Percentiles rank a stretch among this genome's conserved stretches.
Conservation (phyloP, 257 asterid species). For the Linaria vulgaris region DNA sequence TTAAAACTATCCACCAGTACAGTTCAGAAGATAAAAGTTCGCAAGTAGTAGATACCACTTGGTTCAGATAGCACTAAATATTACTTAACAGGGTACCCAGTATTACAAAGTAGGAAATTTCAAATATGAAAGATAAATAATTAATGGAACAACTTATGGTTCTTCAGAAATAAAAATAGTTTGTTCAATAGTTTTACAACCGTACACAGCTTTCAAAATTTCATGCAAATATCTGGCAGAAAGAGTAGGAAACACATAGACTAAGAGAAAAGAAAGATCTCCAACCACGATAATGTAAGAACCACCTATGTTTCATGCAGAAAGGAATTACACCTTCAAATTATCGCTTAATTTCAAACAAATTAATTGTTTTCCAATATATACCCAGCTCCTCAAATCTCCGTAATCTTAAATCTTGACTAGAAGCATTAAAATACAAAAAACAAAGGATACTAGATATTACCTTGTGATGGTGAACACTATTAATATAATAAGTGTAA, state of each 20-base stretch:
- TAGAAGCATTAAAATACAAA: not conserved
- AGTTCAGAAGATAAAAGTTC: no score
- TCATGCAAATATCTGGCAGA: no score
- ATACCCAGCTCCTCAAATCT: not conserved
- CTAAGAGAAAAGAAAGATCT: not conserved
- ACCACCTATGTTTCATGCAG: no score
- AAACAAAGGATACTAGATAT: not conserved
- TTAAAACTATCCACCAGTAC: no score
- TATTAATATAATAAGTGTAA: constrained; percentile 66
- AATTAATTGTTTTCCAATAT: not conserved
- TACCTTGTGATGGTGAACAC: constrained; percentile 91
- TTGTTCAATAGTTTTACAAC: not conserved
- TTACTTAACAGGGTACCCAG: not conserved
- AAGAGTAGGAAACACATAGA: not conserved
- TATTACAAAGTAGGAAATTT: not conserved
- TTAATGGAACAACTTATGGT: not conserved
- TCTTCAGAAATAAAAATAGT: not conserved
- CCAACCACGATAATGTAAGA: not conserved
- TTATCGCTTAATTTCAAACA: not conserved
- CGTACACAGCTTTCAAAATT: no score
- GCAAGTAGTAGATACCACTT: not conserved
- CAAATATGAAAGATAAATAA: not conserved
- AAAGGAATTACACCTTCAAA: not conserved
- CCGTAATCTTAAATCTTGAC: not conserved
- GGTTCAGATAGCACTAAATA: not conserved